Base-by-base conservation (phyloP, 129 eudicot species). In the Pittosporum tobira region DNA sequence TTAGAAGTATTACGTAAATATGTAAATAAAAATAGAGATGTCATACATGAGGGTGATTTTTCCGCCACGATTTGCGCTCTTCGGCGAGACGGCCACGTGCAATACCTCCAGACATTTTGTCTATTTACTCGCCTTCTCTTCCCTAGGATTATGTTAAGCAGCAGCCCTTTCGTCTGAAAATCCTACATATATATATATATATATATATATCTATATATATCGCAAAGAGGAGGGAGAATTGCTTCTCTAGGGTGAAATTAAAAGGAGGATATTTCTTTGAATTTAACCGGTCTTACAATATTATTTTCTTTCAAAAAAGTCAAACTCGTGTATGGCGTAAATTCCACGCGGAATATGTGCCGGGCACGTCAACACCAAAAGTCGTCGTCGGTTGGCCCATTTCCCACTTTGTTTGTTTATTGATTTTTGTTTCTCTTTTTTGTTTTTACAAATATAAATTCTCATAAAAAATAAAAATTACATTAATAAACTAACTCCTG, bases 11-110 rank as follows among this genome's bases (percentile, higher is more conserved):
- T n/a, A n/a, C n/a, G n/a, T n/a, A n/a, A 3, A 29, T 26, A 21
- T 9, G 30, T 18, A 21, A 6, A 49, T 21, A 1, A 13, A 19
- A 30, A 51, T 30, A 38, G 36, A 51, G 19, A 63, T 57, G 50
- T 67, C 87, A 46, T 51, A 86, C 95, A 71, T 86, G 95, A 56
- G 95, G 95, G 51, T 86, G 95, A 69, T 86, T 86, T 72, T 82
- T 86, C 25, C 95, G 81, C 95, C 95, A 86, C 21, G 86, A 76
- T 64, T 86, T 86, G 16, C 95, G 83, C 68, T 86, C 95, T 66
- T 86, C 95, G 2, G 95, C 77, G 53, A 86, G 90, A 54, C 95
- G 90, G 4, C 90, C 90, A 51, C 95, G 95, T 50, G 90, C 90
- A 22, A 86, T 86, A n/a, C 90, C 95, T 26, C 95, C 90, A 0